Conservation (phyloP, 768 basidiomycete genomes). For the Pleurotus tuber-regium region DNA sequence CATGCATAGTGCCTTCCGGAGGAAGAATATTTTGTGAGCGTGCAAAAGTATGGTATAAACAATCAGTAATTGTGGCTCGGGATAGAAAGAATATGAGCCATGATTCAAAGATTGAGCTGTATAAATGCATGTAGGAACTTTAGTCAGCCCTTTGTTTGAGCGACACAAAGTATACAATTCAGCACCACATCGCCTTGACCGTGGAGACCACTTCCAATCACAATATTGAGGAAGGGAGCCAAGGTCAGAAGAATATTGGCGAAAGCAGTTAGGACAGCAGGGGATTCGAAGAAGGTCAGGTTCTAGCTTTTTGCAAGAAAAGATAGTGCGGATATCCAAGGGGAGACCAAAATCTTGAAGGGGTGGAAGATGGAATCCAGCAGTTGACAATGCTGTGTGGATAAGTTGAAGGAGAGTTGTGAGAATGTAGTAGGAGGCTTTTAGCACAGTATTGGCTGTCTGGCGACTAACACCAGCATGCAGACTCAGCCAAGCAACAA, state of each 20-base stretch:
- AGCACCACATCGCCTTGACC: slow-evolving; percentile 17
- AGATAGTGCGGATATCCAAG: slow-evolving; percentile 22
- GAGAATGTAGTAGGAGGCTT: slow-evolving; percentile 19
- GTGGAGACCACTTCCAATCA: slow-evolving; percentile 16
- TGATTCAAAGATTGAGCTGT: slow-evolving; percentile 23
- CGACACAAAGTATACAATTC: slow-evolving; percentile 16
- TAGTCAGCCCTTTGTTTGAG: slow-evolving; percentile 15
- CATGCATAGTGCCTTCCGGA: slow-evolving; percentile 15
- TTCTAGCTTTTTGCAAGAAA: slow-evolving; percentile 14
- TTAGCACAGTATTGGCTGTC: slow-evolving; percentile 16
- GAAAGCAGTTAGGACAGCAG: slow-evolving; percentile 27
- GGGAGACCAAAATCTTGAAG: slow-evolving; percentile 14
- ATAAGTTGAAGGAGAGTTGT: slow-evolving; percentile 13
- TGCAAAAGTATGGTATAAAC: slow-evolving; percentile 15
- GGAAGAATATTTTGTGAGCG: slow-evolving; percentile 6
- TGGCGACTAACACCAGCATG: slow-evolving; percentile 19
- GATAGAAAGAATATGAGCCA: slow-evolving; percentile 28
- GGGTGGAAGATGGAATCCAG: slow-evolving; percentile 9
- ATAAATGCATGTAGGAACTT: slow-evolving; percentile 20
- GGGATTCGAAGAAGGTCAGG: slow-evolving; percentile 20
- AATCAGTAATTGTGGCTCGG: slow-evolving; percentile 17
- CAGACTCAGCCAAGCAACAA: slow-evolving; percentile 22
- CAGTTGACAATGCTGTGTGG: slow-evolving; percentile 10
- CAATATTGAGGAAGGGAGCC: slow-evolving; percentile 16
- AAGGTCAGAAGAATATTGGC: slow-evolving; percentile 12